Percentiles rank a stretch among this genome's conserved stretches.
Evolutionary conservation across 1,139 yeast species (phyloP).

Genomic region (Magnusiomyces suaveolens): DNA sequence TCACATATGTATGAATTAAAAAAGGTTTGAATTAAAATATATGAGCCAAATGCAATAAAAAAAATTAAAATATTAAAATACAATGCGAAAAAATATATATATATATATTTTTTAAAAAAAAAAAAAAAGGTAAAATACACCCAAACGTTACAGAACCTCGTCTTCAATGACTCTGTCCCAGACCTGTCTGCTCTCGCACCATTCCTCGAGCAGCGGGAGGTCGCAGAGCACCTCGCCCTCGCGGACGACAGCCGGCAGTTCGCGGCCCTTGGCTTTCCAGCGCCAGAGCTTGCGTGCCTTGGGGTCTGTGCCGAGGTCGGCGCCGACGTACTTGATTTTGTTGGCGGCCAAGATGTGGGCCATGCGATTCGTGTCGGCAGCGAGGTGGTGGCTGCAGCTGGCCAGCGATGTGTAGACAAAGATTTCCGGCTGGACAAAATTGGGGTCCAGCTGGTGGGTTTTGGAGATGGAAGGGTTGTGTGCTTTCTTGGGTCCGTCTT

Average conservation of each 20-base stretch:
- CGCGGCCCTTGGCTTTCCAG: slow-evolving; percentile 55
- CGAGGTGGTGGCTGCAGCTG: slow-evolving; percentile 30
- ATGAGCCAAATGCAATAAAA: too few relatives aligned
- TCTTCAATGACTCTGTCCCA: slow-evolving; percentile 13
- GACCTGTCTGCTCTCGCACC: slow-evolving; percentile 11
- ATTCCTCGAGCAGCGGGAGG: slow-evolving; percentile 10
- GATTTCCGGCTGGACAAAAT: slow-evolving; percentile 10
- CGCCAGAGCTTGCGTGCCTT: slow-evolving; percentile 11
- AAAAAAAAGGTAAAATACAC: neutral
- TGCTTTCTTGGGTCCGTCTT: neutral
- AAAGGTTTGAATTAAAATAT: too few relatives aligned
- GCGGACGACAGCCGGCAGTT: slow-evolving; percentile 83
- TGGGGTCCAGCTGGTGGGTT: neutral
- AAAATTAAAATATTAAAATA: too few relatives aligned
- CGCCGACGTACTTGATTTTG: slow-evolving; percentile 10
- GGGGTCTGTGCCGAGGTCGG: slow-evolving; percentile 14
- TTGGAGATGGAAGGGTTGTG: neutral
- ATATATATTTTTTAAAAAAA: too few relatives aligned
- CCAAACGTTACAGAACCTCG: slow-evolving; percentile 6
- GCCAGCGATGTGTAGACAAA: slow-evolving; percentile 12
- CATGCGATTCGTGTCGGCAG: slow-evolving; percentile 70
- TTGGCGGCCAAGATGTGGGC: slow-evolving; percentile 34
- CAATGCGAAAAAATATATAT: too few relatives aligned
- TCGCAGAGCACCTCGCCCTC: slow-evolving; percentile 60
- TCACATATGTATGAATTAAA: too few relatives aligned